These are phyloP conservation scores for Ascochyta clinopodiicola DNA, from an alignment of 2,329 filamentous ascomycete genomes.

Conservation along the genomic window DNA sequence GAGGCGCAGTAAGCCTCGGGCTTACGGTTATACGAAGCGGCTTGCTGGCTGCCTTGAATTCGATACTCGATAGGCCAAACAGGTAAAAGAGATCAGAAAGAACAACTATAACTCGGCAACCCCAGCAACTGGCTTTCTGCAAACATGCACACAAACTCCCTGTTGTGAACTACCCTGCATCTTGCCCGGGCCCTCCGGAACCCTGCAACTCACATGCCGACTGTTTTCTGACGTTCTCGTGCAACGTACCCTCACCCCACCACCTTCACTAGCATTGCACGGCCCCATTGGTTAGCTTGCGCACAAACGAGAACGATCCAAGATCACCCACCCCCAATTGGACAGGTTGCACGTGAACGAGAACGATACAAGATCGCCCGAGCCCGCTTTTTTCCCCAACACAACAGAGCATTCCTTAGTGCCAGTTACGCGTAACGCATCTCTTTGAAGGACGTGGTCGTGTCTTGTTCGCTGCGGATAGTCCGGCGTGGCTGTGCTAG, in stretches of 20 bases:
- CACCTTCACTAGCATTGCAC: background rate
- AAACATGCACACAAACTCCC: background rate
- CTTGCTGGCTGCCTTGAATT: background rate
- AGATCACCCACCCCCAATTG: slow-evolving; percentile 1
- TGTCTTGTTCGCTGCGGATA: background rate
- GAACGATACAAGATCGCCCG: background rate
- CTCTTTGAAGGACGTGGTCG: background rate
- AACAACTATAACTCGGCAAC: background rate
- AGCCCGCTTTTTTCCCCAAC: background rate
- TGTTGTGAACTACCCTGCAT: background rate
- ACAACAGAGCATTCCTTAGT: slow-evolving; percentile 3
- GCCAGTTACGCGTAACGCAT: slow-evolving; percentile 12
- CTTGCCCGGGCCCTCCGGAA: background rate
- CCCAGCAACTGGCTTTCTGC: background rate
- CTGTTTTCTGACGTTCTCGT: slow-evolving; percentile 6
- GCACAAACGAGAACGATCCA: background rate
- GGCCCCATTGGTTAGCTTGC: background rate
- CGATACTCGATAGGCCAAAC: slow-evolving; percentile 4
- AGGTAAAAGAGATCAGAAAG: background rate
- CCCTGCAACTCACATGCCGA: slow-evolving; percentile 1
- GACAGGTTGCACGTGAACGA: background rate
- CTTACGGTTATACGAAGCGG: slow-evolving; percentile 3
- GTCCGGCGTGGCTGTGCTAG: slow-evolving; percentile 10
- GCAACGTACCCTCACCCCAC: background rate
- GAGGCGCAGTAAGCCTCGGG: slow-evolving; percentile 10